Evolutionary conservation across 148 eudicot species (phyloP), one percentile per base, ranked within the genome.

Genomic region (Limonium bicolor): DNA sequence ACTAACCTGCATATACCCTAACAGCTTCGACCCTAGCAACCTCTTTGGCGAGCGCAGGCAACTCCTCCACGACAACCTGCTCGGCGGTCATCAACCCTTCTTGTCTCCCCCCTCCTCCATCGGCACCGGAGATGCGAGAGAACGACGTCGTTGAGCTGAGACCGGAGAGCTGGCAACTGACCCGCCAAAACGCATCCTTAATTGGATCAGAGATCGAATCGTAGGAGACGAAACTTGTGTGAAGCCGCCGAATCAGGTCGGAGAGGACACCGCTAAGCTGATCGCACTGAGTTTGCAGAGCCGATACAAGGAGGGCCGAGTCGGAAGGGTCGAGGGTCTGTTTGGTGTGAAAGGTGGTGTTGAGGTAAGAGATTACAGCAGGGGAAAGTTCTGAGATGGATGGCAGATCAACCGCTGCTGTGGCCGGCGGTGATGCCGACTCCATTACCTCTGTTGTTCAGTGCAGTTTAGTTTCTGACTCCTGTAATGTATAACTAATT

Each of bases 11-110:
- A 16, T 90, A 90, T 32, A 35, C 44, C 60, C 99, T 64, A 47
- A 78, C 99, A 25, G 72, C 62, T 66, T 81, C 93, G 16, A 90
- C 85, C 76, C 88, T 71, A 8, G 84, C 87, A 56, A 90, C 99
- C 61, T 90, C 95, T 72, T 78, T 85, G 0, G 95, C 99, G 29
- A 90, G 76, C 7, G 82, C 65, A 27, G 76, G 80, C 12, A 90
- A 64, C 68, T 88, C 97, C 67, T 77, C 78, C 41, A 68, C 77
- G 71, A 61, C 57, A 48, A 72, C 53, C 50, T 49, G 36, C 62
- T 71, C 79, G 18, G 68, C 68, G 35, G 50, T 61, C 36, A 39
- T 56, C 19, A 40, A 21, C 28, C 53, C 66, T 26, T 26, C 54
- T 29, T 47, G 47, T 46, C 58, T 39, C 8, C 36, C 47, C 7